phyloP scores from a whole-genome alignment of 2,329 filamentous ascomycete genomes.

The Clarireedia sp. region DNA sequence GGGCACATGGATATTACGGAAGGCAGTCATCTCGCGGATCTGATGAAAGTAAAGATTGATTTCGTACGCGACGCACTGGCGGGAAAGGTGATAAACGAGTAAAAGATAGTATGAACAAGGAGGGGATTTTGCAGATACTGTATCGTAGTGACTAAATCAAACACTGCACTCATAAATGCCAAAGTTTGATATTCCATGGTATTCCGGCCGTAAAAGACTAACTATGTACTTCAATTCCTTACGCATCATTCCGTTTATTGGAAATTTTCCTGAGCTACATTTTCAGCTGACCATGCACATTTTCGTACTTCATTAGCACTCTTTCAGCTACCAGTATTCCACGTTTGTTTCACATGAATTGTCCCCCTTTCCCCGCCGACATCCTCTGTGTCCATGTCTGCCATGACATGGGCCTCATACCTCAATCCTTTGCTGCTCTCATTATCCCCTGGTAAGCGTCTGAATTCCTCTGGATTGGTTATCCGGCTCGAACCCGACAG shows the following conservation, averaged over 20 bases:
- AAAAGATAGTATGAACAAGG: neutral
- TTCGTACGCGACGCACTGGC: neutral
- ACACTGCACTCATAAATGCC: too few species aligned
- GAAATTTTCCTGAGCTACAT: too few species aligned
- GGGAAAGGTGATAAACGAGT: neutral
- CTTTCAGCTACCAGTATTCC: neutral
- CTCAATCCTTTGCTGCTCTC: neutral
- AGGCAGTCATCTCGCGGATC: constrained; percentile 17
- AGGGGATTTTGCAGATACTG: neutral
- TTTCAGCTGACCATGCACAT: too few species aligned
- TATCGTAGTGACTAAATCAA: too few species aligned
- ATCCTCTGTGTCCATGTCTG: neutral
- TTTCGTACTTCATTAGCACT: too few species aligned
- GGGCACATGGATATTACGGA: constrained; percentile 26
- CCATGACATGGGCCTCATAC: neutral
- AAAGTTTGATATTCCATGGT: too few species aligned
- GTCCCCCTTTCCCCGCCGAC: neutral
- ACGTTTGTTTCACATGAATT: neutral
- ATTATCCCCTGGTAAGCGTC: neutral
- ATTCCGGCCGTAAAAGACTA: too few species aligned
- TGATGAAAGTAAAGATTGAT: constrained; percentile 14
- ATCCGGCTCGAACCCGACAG: neutral
- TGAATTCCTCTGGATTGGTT: neutral
- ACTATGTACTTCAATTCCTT: too few species aligned
- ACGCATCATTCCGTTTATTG: too few species aligned